Percentiles rank a stretch among this genome's conserved stretches.
Evolutionary conservation across 345 rosid species (phyloP).

Genomic region (Anacardium occidentale): DNA sequence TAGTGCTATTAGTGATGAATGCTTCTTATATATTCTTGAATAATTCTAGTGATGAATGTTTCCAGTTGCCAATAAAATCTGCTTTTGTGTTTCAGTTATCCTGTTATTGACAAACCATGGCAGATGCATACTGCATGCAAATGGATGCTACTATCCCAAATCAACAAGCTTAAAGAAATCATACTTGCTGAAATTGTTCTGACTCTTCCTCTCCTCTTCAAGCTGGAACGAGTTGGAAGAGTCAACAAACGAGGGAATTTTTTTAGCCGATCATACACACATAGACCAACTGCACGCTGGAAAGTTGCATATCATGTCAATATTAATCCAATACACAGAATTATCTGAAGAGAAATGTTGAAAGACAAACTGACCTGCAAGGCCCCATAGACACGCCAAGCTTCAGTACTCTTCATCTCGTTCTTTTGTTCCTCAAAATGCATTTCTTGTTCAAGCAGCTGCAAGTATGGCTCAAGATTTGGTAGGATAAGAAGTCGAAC

Average conservation of each 20-base stretch:
- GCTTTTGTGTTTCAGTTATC: neutral
- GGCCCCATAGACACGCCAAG: slow-evolving; percentile 82
- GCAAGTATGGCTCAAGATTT: slow-evolving; percentile 70
- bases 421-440: slow-evolving; percentile 61
- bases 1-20: neutral
- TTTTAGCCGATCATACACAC: slow-evolving; percentile 67
- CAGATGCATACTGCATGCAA: neutral
- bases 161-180: slow-evolving; percentile 18
- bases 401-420: slow-evolving; percentile 61
- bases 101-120: no score
- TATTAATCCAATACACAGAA: neutral
- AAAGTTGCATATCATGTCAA: slow-evolving; percentile 14
- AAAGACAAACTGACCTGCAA: slow-evolving; percentile 52
- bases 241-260: slow-evolving; percentile 45
- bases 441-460: slow-evolving; percentile 72
- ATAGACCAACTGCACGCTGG: slow-evolving; percentile 77
- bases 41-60: neutral
- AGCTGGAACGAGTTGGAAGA: slow-evolving; percentile 46
- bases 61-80: neutral
- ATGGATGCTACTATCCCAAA: neutral
- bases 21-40: neutral
- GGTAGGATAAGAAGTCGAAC: slow-evolving; percentile 78
- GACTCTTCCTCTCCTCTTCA: slow-evolving; percentile 50
- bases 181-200: slow-evolving; percentile 42
- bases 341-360: slow-evolving; percentile 5